Evolutionary conservation across 371 early-diverging fungal species (phyloP).

Genomic region (Mucor racemosus): DNA sequence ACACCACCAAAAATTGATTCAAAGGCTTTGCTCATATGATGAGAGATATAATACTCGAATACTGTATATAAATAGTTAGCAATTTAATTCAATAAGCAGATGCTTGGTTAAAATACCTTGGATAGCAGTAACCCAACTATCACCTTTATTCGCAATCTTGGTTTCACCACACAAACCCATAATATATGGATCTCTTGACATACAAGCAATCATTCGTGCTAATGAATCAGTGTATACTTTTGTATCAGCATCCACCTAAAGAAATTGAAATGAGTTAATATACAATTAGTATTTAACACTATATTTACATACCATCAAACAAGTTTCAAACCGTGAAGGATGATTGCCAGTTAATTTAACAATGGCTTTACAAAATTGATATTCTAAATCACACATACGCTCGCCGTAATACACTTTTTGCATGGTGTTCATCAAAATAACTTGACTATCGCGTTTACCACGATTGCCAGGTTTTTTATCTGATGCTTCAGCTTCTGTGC

Average conservation of each 20-base stretch:
- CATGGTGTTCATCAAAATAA: slow-evolving; percentile 91
- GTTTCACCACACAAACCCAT: slow-evolving; percentile 92
- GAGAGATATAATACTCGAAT: slow-evolving; percentile 97
- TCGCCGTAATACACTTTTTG: slow-evolving; percentile 90
- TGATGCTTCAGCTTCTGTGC: slow-evolving; percentile 68
- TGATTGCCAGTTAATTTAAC: slow-evolving; percentile 80
- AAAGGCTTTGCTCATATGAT: slow-evolving; percentile 94
- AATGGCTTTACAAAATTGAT: slow-evolving; percentile 93
- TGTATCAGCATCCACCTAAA: slow-evolving; percentile 94
- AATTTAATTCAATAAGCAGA: no score
- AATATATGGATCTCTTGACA: slow-evolving; percentile 77
- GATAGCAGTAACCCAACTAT: slow-evolving; percentile 90
- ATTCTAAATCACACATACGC: slow-evolving; percentile 95
- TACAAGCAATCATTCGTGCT: slow-evolving; percentile 78
- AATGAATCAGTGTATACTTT: slow-evolving; percentile 84
- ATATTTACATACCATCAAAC: slow-evolving; percentile 79
- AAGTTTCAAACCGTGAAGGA: slow-evolving; percentile 86
- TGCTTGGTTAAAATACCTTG: slow-evolving; percentile 57
- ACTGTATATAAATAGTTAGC: slow-evolving; percentile 48
- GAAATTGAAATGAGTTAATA: no score
- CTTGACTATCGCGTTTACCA: slow-evolving; percentile 68
- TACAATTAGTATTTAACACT: no score
- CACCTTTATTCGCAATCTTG: slow-evolving; percentile 83
- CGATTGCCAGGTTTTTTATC: slow-evolving; percentile 58
- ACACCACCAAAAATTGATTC: slow-evolving; percentile 97